Conservation (phyloP, 2,329 filamentous ascomycete genomes). For the Orbilia javanica region DNA sequence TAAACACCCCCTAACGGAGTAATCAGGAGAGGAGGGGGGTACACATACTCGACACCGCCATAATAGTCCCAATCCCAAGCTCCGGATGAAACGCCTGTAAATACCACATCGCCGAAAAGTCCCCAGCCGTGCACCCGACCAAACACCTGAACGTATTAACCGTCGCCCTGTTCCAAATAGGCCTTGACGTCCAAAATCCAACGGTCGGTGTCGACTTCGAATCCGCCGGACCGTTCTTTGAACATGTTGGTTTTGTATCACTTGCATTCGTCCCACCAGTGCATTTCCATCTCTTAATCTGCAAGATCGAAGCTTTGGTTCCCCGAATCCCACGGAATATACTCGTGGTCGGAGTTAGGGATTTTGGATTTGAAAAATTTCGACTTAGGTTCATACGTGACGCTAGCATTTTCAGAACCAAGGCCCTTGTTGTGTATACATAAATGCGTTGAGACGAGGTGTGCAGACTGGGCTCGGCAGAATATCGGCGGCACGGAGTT, state of each 20-base stretch:
- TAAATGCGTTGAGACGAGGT: too few species aligned
- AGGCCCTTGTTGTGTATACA: neutral
- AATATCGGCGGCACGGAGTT: too few species aligned
- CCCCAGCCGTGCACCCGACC: slow-evolving; percentile 71
- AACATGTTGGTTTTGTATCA: neutral
- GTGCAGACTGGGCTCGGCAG: too few species aligned
- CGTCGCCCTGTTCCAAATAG: slow-evolving; percentile 68
- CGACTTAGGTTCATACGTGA: neutral
- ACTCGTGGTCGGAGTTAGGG: neutral
- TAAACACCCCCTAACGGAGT: too few species aligned
- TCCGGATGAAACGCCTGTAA: slow-evolving; percentile 69
- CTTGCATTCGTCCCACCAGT: neutral
- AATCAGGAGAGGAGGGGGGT: neutral
- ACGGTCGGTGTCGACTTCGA: neutral
- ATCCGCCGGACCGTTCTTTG: neutral
- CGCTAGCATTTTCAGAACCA: neutral
- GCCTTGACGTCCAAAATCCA: slow-evolving; percentile 8
- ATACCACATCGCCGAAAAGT: slow-evolving; percentile 72
- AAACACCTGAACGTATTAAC: slow-evolving; percentile 72
- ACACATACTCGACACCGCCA: slow-evolving; percentile 70
- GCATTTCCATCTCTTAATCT: neutral
- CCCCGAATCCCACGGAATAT: neutral
- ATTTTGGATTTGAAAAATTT: neutral
- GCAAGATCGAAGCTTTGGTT: neutral
- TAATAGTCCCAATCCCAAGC: slow-evolving; percentile 68